These are phyloP conservation scores for Geotrichum phurueaensis DNA, from an alignment of 1,139 yeast genomes.

Conservation along the genomic window DNA sequence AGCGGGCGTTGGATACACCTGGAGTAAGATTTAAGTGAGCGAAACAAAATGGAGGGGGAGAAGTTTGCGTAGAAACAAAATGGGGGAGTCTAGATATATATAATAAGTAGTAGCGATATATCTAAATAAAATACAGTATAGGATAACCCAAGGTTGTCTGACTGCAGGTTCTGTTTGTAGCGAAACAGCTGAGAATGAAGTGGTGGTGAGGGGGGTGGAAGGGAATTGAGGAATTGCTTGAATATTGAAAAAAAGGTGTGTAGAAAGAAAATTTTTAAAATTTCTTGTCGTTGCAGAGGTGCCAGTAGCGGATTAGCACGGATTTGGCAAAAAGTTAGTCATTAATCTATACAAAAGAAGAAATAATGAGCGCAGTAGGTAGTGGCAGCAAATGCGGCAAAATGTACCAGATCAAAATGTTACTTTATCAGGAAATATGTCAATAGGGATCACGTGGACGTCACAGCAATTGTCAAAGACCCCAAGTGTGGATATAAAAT, in stretches of 20 bases:
- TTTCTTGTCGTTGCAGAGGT: not conserved
- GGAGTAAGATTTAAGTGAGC: slow-evolving; percentile 11
- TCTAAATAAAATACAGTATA: not conserved
- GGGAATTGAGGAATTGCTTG: not conserved
- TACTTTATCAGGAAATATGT: not conserved
- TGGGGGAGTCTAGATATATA: not conserved
- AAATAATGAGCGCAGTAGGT: not conserved
- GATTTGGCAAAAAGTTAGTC: not conserved
- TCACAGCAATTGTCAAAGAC: not conserved
- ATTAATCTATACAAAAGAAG: not conserved
- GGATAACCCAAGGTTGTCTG: not conserved
- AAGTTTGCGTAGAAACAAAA: not conserved
- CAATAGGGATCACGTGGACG: not conserved
- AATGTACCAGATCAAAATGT: not conserved
- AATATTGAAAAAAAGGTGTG: not conserved
- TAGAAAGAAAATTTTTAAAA: not conserved
- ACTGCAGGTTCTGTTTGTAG: not conserved
- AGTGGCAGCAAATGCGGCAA: not conserved
- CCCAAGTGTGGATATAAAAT: no score
- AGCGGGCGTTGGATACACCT: slow-evolving; percentile 18
- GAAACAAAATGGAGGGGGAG: slow-evolving; percentile 11
- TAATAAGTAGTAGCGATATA: not conserved
- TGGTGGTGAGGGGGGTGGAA: not conserved
- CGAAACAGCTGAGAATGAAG: not conserved
- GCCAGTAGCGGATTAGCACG: not conserved